Conservation (phyloP, 129 eudicot species). For the Flaveria bidentis region DNA sequence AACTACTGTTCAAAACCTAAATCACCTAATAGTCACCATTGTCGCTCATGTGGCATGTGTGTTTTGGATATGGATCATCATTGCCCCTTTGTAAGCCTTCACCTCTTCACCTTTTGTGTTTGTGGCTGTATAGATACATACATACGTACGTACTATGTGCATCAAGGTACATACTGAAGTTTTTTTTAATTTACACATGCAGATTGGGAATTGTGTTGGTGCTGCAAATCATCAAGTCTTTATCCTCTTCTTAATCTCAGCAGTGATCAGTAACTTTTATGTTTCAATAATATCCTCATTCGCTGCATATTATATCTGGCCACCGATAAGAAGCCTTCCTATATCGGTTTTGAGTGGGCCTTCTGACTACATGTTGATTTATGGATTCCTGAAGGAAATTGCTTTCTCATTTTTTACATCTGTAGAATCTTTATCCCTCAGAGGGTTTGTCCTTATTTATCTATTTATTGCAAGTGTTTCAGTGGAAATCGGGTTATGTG, state of each 20-base stretch:
- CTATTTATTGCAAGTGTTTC: conserved; percentile 73
- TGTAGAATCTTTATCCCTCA: conserved; percentile 50
- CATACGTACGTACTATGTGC: neutral
- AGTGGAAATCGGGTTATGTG: conserved; percentile 68
- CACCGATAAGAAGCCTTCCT: conserved; percentile 41
- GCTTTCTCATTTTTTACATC: conserved; percentile 52
- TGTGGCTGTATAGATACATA: conserved; percentile 2
- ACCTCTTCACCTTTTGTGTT: conserved; percentile 10
- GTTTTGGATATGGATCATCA: conserved; percentile 98
- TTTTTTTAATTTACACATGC: conserved; percentile 18
- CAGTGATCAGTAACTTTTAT: conserved; percentile 63
- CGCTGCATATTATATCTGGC: conserved; percentile 53
- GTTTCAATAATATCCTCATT: conserved; percentile 60
- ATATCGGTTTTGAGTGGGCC: conserved; percentile 31
- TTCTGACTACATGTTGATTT: conserved; percentile 28
- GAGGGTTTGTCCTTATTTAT: conserved; percentile 73
- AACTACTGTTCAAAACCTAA: conserved; percentile 76
- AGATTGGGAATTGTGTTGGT: conserved; percentile 97
- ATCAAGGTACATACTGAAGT: neutral
- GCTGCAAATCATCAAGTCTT: conserved; percentile 76
- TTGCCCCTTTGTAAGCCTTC: conserved; percentile 87
- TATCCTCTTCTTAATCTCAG: conserved; percentile 67
- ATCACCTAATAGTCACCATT: conserved; percentile 80
- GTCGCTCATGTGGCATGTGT: conserved; percentile 89
- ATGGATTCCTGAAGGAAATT: conserved; percentile 40